Percentiles rank a stretch among this genome's conserved stretches.
These are phyloP conservation scores for Colletotrichum chlorophyti DNA, from an alignment of 2,329 filamentous ascomycete species.

Conservation along the genomic window DNA sequence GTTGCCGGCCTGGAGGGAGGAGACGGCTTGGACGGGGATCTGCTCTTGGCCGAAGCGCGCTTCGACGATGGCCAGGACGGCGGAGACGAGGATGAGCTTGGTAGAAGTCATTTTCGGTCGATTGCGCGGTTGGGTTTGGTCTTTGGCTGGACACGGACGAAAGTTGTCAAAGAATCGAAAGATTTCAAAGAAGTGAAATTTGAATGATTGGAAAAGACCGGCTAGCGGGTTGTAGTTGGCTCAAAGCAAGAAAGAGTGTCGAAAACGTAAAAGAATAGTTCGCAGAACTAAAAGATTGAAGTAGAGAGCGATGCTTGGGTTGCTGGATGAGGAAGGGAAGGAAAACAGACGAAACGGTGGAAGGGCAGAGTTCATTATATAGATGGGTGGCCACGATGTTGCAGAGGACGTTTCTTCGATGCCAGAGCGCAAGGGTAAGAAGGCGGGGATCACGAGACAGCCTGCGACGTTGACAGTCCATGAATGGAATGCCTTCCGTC, in stretches of 20 bases:
- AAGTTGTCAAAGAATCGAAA: conserved; percentile 16
- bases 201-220: conserved; percentile 29
- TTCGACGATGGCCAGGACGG: conserved; percentile 51
- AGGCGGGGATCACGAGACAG: conserved; percentile 9
- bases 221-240: conserved; percentile 31
- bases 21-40: conserved; percentile 60
- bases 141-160: not conserved
- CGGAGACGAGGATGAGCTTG: conserved; percentile 47
- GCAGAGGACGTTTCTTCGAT: conserved; percentile 14
- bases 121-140: not conserved
- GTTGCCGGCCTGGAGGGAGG: conserved; percentile 59
- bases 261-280: conserved; percentile 42
- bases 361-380: conserved; percentile 14
- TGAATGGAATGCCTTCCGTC: not conserved
- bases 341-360: conserved; percentile 7
- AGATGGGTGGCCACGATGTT: not conserved
- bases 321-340: conserved; percentile 29
- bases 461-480: conserved; percentile 18
- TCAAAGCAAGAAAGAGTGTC: conserved; percentile 33
- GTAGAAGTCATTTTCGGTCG: conserved; percentile 51
- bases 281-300: conserved; percentile 44
- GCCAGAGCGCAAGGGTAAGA: not conserved
- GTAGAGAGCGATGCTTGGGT: conserved; percentile 35
- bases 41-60: conserved; percentile 72
- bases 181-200: conserved; percentile 11